phyloP scores from a whole-genome alignment of 768 basidiomycete genomes.

The Amanita rubescens region DNA sequence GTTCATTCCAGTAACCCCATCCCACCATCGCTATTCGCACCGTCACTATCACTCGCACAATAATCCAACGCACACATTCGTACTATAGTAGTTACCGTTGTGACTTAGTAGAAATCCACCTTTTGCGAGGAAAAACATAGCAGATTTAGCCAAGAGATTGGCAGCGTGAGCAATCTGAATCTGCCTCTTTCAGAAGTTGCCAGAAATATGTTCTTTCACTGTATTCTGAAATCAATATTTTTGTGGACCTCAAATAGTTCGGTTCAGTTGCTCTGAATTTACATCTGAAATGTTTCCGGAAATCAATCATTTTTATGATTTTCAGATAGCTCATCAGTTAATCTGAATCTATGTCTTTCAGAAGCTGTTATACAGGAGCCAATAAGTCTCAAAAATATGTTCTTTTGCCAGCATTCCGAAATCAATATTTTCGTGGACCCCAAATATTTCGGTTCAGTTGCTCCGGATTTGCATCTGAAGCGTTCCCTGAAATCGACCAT shows the following conservation, averaged over 20 bases:
- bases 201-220: slow-evolving; percentile 2
- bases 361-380: background rate
- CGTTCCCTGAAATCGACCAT: no score
- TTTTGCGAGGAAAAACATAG: background rate
- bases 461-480: no score
- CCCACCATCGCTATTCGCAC: no score
- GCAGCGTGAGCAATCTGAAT: background rate
- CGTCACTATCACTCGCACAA: background rate
- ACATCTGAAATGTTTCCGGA: background rate
- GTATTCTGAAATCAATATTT: background rate
- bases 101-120: background rate
- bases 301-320: background rate
- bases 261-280: no score
- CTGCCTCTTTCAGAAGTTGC: slow-evolving; percentile 1
- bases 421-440: no score
- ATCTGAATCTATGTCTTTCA: no score
- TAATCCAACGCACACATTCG: slow-evolving; percentile 10
- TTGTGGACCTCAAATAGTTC: background rate
- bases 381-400: background rate
- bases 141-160: background rate
- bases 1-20: background rate
- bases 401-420: background rate
- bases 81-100: slow-evolving; percentile 22
- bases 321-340: background rate
- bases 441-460: no score